Evolutionary conservation across 768 basidiomycete genomes (phyloP), one percentile per base, ranked within the genome.

Genomic region (Boletus rubroflammeus): DNA sequence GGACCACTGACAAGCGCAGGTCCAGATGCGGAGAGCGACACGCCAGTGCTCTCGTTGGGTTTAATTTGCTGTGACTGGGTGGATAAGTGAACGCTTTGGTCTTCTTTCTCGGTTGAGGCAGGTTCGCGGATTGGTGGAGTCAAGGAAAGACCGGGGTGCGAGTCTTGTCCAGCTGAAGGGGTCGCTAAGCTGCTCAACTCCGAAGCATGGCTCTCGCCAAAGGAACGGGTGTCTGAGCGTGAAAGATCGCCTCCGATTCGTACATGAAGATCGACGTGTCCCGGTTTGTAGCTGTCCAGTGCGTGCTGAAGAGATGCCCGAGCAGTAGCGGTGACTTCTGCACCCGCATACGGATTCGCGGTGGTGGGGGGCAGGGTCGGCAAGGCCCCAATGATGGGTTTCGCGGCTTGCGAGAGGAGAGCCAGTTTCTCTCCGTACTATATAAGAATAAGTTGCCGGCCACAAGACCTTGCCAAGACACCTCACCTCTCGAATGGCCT

Each of bases 361-460:
- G 69, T 43, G 0, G 80, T 76, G 14, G 91, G 87, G 3, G 91
- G 89, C n/a, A 88, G 58, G 13, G 79, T 63, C 9, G 90, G 88
- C 41, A 93, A 73, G 1, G 75, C 86, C 1, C 71, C 73, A 44
- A 90, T 68, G 47, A 92, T 78, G 17, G 83, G 80, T 8, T 76
- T 70, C 1, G 85, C 81, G 5, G 86, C 88, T 69, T 93, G 86
- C 5, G 88, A 79, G 8, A 93, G 67, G 6, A 93, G 75, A 1
- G 85, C 72, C 5, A 93, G 71, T 66, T 93, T 93, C 68, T 93
- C 91, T 43, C 82, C 88, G 54, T 86, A 93, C 90, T 93, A 51
- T 2, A 50, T 38, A 42, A 36, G 26, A 7, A 26, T 58, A 8
- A 64, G 50, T 23, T 3, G 54, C 44, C 14, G 3, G 23, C 34